Evolutionary conservation across 2,329 filamentous ascomycete genomes (phyloP), one percentile per base, ranked within the genome.

Genomic region (Hortaea werneckii): DNA sequence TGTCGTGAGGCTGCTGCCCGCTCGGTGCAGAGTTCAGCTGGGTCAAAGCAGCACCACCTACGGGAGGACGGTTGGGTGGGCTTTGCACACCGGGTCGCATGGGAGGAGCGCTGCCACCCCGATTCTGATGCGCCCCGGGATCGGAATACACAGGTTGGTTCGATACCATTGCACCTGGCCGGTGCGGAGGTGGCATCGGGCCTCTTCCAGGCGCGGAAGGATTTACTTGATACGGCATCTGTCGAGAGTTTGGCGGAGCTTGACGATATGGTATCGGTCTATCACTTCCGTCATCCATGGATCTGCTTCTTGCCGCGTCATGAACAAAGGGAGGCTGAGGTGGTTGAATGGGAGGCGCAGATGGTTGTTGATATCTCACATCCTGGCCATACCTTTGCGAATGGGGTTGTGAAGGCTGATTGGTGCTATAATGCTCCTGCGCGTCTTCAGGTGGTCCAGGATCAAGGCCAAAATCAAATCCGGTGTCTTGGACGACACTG

Each of bases 41-140:
- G 11, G 50, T 52, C 30, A 60, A 48, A 13, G 62, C 57, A 8
- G 51, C 51, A 4, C 53, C 61, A 39, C 39, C 47, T 9, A 37
- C 35, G 20, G 43, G 49, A 34, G 62, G 54, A n/a, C 61, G 56
- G 3, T 60, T 44, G n/a, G 61, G 59, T 29, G 56, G 52, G 50
- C 42, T 53, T 13, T 39, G 47, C 41, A 43, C 48, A 29, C 44
- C 49, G 44, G 49, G 50, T 12, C 41, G 54, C 12, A 44, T 45
- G 13, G 57, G 56, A 37, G 58, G 57, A 9, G 54, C 55, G 42
- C 55, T 57, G 5, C 29, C 35, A 9, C 20, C 37, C 20, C 43
- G 20, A 27, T 26, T 28, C 20, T 11, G 40, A 5, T 52, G 50
- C 44, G 50, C 46, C 5, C 53, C 53, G 12, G 58, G 56, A 44